Evolutionary conservation across 192 early-diverging fungal species (phyloP), one percentile per base, ranked within the genome.

Genomic region (Rhizophagus sp.): DNA sequence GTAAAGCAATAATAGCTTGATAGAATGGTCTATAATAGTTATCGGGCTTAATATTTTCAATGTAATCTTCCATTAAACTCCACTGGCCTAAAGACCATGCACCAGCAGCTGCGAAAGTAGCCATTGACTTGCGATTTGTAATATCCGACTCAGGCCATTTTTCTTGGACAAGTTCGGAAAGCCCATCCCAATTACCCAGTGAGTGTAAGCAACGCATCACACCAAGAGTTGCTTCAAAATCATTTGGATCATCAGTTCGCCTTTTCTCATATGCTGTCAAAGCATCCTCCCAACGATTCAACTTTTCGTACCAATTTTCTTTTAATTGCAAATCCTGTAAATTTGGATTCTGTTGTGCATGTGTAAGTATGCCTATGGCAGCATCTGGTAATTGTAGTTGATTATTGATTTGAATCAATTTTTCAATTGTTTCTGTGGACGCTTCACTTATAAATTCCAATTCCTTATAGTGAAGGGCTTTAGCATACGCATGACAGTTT

Each of bases 391-490:
- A 94, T 81, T 99, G 96, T 4, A 99, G 88, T 62, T 95, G 90
- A 83, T 96, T 95, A 85, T 98, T 98, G 78, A 98, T 96, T 64
- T 90, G 91, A 74, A 99, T 98, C 6, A 99, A 87, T 78, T 92
- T 90, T 79, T 97, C 96, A 34, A 98, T 95, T 1, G 95, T 96
- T 27, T 93, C 92, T 34, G 94, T 90, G 7, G 94, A 88, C 36
- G 94, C 91, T 44, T 96, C 94, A 9, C 91, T 86, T 25, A 93
- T 87, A 84, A 97, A 99, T 87, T 98, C 96, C 7, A 95, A 88
- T 84, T 99, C 98, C 79, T 96, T 96, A 87, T 98, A 99, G 81
- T 98, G 98, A 66, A 99, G 87, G n/a, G 97, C 98, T 85, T 98
- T 98, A 44, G 98, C 97, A 82, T 94, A 94, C 1, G 98, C 97